Evolutionary conservation across 75 land plant species (phyloP), one percentile per base, ranked within the genome.

Genomic region (Azolla pinnata): DNA sequence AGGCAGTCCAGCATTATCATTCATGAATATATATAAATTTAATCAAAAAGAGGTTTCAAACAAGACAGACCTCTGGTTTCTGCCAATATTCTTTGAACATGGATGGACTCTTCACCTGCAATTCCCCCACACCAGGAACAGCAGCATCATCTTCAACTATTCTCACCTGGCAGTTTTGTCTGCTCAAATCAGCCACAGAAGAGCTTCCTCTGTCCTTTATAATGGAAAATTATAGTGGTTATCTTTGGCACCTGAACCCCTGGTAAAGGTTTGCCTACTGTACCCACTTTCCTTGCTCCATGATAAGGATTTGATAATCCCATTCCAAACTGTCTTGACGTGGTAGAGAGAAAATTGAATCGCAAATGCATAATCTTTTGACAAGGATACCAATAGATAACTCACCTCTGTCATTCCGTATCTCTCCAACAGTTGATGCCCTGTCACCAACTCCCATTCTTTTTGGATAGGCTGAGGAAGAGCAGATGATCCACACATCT

Each of bases 401-500:
- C 66, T 62, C 17, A 93, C 99, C 86, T 95, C 97, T 45, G 99
- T 95, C 99, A 95, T 95, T 21, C 99, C 99, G 80, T 95, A 95
- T 44, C 99, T 79, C 67, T 95, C 99, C 61, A 95, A 64, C 61
- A 95, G 88, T 8, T 86, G 82, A 63, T 90, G 99, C 12, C 86
- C 86, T 33, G 99, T 90, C 33, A 90, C 70, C 23, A 61, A 62
- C 68, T 95, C 97, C 99, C 99, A 95, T 65, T 80, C 79, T 63
- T 75, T 73, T 91, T 84, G 79, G 12, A 95, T 77, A 48, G 99
- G 99, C 33, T 64, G 67, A 25, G 99, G 99, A 51, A 95, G 91
- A 10, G 99, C 99, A 44, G 99, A 86, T 29, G 99, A 95, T 24
- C 99, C 99, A 80, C 91, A 95, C 99, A 95, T 95, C 99, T 95